Base-by-base conservation (phyloP, 2,329 filamentous ascomycete species). In the Claviceps purpurea region DNA sequence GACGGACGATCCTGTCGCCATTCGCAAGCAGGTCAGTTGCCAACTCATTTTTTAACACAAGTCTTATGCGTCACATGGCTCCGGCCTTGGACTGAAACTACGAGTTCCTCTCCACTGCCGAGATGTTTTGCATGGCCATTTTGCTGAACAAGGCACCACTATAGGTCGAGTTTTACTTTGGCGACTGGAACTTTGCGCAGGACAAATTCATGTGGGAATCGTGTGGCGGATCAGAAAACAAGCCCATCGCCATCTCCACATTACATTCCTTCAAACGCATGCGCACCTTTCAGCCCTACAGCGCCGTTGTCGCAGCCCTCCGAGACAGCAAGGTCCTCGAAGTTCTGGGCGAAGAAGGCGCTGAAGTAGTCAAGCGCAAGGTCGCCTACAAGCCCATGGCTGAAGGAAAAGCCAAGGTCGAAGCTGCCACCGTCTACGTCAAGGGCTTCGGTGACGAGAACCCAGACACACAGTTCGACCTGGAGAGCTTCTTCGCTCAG, bases 81-180 rank as follows among this genome's bases (percentile, higher is more conserved):
- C 13, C 3, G 18, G 6, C 20, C 18, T n/a, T n/a, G 34, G 24
- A 30, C 30, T 34, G 30, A 16, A 34, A 34, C 41, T 43, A 11
- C 24, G 13, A 8, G 5, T 14, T 22, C 11, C 16, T 34, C 30
- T 14, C 14, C 18, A 13, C 30, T 38, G 7, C 10, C 34, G 46
- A 22, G 14, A n/a, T 13, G 11, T 10, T 47, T 18, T 34, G 4
- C 37, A 26, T 40, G 30, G 13, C 13, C 14, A 20, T 34, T 46
- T 39, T 13, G 13, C 47, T 48, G 5, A 40, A 16, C 24, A 39
- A 14, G 20, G 6, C 26, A 38, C 18, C 7, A 26, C 13, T 14
- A 34, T 93, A 94, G 85, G 87, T 95, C 61, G 89, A 96, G 66
- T 96, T 95, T 70, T 96, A 96, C 77, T 95, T 96, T 70, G 87